A percentile compares a stretch with the other conserved stretches of the same genome.
These are phyloP conservation scores for Saccharomyces mikatae DNA, from an alignment of 805 yeast genomes.

Conservation along the genomic window DNA sequence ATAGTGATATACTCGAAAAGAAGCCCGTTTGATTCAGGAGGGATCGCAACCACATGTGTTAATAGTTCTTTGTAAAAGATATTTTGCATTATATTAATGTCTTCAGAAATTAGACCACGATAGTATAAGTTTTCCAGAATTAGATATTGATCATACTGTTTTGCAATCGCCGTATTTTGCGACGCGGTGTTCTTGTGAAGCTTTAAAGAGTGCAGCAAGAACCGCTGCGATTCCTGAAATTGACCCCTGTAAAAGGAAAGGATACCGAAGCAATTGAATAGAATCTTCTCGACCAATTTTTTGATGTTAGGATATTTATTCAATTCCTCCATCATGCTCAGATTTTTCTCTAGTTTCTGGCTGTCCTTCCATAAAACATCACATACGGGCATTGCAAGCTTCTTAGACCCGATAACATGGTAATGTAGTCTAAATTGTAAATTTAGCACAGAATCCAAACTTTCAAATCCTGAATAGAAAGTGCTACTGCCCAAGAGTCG, in stretches of 20 bases:
- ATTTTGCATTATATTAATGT: not conserved
- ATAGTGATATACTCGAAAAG: constrained; percentile 18
- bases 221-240: constrained; percentile 1
- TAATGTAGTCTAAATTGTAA: constrained; percentile 25
- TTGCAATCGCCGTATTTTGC: not conserved
- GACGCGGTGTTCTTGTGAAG: not conserved
- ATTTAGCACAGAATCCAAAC: constrained; percentile 19
- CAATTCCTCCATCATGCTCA: not conserved
- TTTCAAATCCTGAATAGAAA: constrained; percentile 13
- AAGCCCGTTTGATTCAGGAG: constrained; percentile 20
- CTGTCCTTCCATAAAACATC: constrained; percentile 17
- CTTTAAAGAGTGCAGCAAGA: not conserved
- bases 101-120: constrained; percentile 4
- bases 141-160: constrained; percentile 6
- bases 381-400: constrained; percentile 7
- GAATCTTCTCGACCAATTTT: constrained; percentile 12
- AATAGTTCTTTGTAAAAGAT: constrained; percentile 9
- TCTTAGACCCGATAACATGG: constrained; percentile 17
- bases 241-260: constrained; percentile 9
- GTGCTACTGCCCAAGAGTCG: constrained; percentile 23
- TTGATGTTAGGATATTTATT: not conserved
- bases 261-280: constrained; percentile 16
- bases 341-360: constrained; percentile 6
- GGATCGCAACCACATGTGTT: constrained; percentile 11
- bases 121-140: constrained; percentile 23